Evolutionary conservation across 2,329 filamentous ascomycete species (phyloP), one percentile per base, ranked within the genome.

Genomic region (Dothideomycetes sp.): DNA sequence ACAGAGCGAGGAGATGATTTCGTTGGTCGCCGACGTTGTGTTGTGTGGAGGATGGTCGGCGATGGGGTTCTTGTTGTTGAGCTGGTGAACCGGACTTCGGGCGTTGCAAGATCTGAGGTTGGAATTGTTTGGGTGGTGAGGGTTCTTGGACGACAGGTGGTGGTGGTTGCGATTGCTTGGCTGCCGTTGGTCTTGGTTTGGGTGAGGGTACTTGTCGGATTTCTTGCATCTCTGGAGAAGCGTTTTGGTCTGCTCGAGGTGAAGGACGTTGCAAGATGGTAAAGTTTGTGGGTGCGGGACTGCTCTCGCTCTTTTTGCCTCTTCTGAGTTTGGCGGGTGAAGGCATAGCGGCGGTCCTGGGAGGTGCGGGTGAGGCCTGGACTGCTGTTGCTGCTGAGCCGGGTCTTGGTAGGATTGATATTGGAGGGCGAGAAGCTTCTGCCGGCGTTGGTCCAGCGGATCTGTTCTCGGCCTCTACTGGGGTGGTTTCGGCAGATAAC

Each of bases 21-120:
- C 41, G 37, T 17, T 44, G 45, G 10, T 44, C 32, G 5, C 33
- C 25, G 13, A 20, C 6, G 13, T 41, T 38, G 20, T 36, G 33
- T 22, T 38, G 5, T 34, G 34, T 16, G 7, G 29, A 3, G 22
- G 24, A n/a, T 28, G 44, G 16, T 36, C 34, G 10, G 12, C 15
- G 5, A 27, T 20, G 12, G 20, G 20, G 19, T 8, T 16, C 13
- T 41, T 13, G 17, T 17, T 17, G 7, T n/a, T 19, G 24, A 20
- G 38, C 29, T 31, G 45, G 12, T 12, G 39, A 36, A 8, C 47
- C 25, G 32, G 49, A n/a, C 35, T 47, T 48, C 18, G 50, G 48
- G 9, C 55, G 44, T 35, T 51, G 53, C 6, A 60, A 51, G 16
- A 60, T 44, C 36, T 58, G 56, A 18, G 53, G 50, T 28, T 53